Evolutionary conservation across 495 filamentous ascomycete genomes (phyloP).

Genomic region (Daldinia vernicosa): DNA sequence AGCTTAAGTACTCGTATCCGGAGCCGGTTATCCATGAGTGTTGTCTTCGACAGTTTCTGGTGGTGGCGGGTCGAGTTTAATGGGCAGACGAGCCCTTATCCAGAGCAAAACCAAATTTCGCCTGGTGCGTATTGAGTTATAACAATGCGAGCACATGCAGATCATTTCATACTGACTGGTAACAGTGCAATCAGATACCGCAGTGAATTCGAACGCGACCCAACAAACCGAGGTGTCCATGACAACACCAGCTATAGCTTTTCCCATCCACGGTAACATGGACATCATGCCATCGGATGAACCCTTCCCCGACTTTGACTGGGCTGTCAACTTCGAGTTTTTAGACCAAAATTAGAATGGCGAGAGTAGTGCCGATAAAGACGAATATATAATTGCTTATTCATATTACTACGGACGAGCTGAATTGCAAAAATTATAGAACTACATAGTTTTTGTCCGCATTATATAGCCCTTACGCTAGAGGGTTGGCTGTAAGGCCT

Average conservation of each 20-base stretch:
- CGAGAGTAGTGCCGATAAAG: background rate
- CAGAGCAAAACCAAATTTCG: background rate
- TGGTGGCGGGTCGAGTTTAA: background rate
- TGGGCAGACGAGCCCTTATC: background rate
- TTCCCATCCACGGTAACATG: background rate
- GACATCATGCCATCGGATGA: background rate
- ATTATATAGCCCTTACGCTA: background rate
- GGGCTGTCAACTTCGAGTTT: background rate
- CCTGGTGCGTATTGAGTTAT: background rate
- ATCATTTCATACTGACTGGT: background rate
- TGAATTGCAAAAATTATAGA: background rate
- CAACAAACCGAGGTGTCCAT: background rate
- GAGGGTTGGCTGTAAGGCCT: background rate
- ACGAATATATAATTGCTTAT: too few species aligned
- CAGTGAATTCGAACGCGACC: background rate
- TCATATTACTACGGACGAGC: background rate
- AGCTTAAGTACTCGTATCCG: background rate
- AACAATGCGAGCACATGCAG: background rate
- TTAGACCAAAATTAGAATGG: background rate
- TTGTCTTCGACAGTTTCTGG: background rate
- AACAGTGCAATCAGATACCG: background rate
- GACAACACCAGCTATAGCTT: background rate
- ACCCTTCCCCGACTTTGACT: background rate
- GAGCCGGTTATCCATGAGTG: background rate
- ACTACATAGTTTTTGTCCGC: background rate